Base-by-base conservation (phyloP, 208 protist genomes). In the Leishmania aethiopica region DNA sequence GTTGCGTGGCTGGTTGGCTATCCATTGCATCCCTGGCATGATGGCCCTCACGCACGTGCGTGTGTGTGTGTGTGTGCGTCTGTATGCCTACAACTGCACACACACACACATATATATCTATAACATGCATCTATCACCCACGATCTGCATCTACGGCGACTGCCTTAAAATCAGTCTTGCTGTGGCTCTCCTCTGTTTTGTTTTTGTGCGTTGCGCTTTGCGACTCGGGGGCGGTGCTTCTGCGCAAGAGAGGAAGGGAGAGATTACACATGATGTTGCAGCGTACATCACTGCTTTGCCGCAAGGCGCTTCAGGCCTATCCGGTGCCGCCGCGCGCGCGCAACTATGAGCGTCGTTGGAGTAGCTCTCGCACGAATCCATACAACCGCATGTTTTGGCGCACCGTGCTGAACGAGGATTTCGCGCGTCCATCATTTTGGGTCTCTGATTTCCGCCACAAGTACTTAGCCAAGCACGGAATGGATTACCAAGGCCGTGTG, bases 371-470 rank as follows among this genome's bases (percentile, higher is more conserved):
- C 73, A 96, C 93, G 25, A 98, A 98, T 77, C 80, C 92, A 19
- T 97, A 96, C 84, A 88, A 85, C 45, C 90, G 93, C 57, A 90
- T 94, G 89, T 98, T 92, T 80, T 98, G 96, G 94, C 94, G 94
- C 45, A 82, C 88, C 2, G 57, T 91, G 4, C 92, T 97, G 86
- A 91, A 95, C 81, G 92, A 96, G 82, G 89, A 97, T 78, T 87
- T 93, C 76, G 75, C 86, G 13, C 90, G 94, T n/a, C 93, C 93
- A 32, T 97, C 93, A 28, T 97, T 98, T 75, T 98, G 96, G 94
- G 92, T 95, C 25, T 98, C 96, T 49, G 96, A 98, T 85, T 98
- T 98, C 77, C 90, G 92, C 42, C 96, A 98, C 82, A 86, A 90
- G 76, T 95, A 98, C 77, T 86, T 98, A 2, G 89, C 90, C 53